Conservation (phyloP, 352 stramenopile species). For the Pythium utonaiense region DNA sequence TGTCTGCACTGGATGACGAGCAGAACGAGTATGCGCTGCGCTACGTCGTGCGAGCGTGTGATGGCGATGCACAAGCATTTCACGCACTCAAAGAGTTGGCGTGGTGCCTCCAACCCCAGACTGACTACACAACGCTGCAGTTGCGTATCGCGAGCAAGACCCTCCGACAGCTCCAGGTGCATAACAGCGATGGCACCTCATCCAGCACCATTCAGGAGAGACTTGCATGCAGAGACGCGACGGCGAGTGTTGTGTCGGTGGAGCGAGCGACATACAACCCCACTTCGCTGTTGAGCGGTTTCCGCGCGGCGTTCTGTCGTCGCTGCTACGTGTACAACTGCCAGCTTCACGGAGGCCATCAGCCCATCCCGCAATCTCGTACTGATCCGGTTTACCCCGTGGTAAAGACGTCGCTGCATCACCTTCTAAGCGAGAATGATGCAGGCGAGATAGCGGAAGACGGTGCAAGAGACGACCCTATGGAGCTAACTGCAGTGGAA, state of each 20-base stretch:
- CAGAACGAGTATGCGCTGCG: constrained; percentile 60
- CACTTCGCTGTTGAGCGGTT: constrained; percentile 30
- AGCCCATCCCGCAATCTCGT: constrained; percentile 41
- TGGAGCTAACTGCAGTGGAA: neutral
- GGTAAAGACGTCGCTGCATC: constrained; percentile 40
- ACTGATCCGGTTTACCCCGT: constrained; percentile 52
- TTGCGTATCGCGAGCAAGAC: constrained; percentile 8
- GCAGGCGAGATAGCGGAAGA: neutral
- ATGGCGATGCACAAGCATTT: constrained; percentile 41
- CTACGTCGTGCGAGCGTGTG: constrained; percentile 40
- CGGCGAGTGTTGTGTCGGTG: neutral
- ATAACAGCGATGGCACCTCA: no score
- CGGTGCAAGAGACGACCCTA: constrained; percentile 1
- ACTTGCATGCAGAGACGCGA: neutral
- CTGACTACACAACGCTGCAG: constrained; percentile 55
- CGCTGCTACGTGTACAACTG: constrained; percentile 79
- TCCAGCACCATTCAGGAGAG: neutral
- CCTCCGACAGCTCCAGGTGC: neutral
- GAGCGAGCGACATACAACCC: neutral
- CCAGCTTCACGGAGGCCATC: constrained; percentile 55
- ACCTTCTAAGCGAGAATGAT: neutral
- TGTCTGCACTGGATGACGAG: constrained; percentile 62
- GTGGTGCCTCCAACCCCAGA: constrained; percentile 48
- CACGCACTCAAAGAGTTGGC: constrained; percentile 41
- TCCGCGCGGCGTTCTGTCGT: constrained; percentile 65